Conservation (phyloP, 345 rosid genomes). For the Rhodamnia rubescens region DNA sequence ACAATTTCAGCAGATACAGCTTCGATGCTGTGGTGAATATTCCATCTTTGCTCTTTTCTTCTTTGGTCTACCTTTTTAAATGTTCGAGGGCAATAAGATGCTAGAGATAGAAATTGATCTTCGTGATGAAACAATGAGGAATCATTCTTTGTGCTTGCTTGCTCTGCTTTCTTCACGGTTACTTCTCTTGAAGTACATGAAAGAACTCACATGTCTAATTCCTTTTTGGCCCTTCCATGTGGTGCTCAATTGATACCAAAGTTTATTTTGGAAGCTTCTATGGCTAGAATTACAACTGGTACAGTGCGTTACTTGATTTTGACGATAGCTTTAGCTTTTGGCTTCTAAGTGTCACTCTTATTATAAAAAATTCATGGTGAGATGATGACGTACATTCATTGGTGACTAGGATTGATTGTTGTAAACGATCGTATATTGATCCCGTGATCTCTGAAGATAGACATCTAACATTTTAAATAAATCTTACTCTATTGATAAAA, state of each 20-base stretch:
- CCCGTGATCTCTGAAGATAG: no score
- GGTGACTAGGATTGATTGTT: background rate
- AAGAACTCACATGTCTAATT: background rate
- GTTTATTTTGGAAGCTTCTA: background rate
- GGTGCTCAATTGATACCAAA: background rate
- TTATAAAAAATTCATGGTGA: background rate
- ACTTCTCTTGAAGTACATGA: background rate
- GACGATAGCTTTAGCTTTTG: background rate
- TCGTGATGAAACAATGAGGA: background rate
- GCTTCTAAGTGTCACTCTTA: background rate
- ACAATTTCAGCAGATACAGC: constrained; percentile 56
- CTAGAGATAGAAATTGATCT: background rate
- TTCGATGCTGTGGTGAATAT: constrained; percentile 75
- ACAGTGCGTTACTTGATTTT: background rate
- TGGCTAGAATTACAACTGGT: background rate
- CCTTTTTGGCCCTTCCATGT: background rate
- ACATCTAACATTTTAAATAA: background rate
- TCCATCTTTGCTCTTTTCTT: background rate
- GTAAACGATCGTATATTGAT: background rate
- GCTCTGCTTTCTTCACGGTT: background rate
- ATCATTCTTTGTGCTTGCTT: background rate
- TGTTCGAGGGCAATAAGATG: background rate
- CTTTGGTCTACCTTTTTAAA: background rate
- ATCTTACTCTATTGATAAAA: background rate
- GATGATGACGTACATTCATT: background rate